Conservation (phyloP, 352 stramenopile species). For the Phytophthora kernoviae region DNA sequence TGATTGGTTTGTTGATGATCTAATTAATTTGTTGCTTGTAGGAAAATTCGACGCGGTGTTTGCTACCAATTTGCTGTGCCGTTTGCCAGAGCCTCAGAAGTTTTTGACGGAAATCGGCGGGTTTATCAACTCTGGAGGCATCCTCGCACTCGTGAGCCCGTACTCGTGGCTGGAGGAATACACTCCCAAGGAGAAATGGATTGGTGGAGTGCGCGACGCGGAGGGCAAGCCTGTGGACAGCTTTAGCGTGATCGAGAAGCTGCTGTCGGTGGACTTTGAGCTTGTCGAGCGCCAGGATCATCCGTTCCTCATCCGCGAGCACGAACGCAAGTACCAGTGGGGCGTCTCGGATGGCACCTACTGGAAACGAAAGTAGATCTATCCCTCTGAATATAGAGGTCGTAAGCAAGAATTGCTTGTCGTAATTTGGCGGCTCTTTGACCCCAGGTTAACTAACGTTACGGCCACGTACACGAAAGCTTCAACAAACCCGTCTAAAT, state of each 20-base stretch:
- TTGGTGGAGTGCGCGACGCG: constrained; percentile 58
- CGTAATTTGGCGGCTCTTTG: too few species aligned
- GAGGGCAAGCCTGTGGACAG: constrained; percentile 61
- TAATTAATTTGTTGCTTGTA: constrained; percentile 9
- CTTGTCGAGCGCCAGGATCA: constrained; percentile 84
- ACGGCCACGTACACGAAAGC: constrained; percentile 8
- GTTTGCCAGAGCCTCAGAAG: constrained; percentile 91
- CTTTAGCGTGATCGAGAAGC: constrained; percentile 63
- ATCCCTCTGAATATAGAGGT: too few species aligned
- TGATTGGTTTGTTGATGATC: not conserved
- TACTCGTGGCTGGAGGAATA: constrained; percentile 98
- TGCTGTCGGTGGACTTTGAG: constrained; percentile 73
- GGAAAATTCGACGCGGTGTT: constrained; percentile 95
- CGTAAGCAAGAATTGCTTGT: too few species aligned
- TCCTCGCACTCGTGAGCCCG: constrained; percentile 95
- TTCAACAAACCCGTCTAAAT: constrained; percentile 34
- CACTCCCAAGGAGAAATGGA: constrained; percentile 91
- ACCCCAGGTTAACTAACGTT: constrained; percentile 8
- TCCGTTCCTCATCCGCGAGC: constrained; percentile 93
- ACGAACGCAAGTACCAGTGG: constrained; percentile 93
- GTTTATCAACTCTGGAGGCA: constrained; percentile 91
- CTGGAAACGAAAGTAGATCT: constrained; percentile 74
- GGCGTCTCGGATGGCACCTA: constrained; percentile 89
- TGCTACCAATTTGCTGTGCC: constrained; percentile 96
- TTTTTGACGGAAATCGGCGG: constrained; percentile 88